Percentiles rank a stretch among this genome's conserved stretches.
Evolutionary conservation across 2,329 filamentous ascomycete genomes (phyloP).

Genomic region (Trichophyton benhamiae): DNA sequence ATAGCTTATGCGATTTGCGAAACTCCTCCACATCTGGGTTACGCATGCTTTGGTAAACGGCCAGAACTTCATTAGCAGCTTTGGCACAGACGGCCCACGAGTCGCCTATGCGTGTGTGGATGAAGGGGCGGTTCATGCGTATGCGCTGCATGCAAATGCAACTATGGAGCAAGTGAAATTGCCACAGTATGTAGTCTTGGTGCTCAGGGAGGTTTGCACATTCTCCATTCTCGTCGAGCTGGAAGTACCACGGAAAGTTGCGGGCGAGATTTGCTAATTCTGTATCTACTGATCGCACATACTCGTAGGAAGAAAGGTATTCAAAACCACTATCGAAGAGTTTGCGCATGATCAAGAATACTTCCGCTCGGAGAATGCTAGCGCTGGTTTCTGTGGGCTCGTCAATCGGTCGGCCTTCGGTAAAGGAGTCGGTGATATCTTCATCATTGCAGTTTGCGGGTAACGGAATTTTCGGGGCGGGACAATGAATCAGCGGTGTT

Average conservation of each 20-base stretch:
- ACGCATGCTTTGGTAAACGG: conserved; percentile 17
- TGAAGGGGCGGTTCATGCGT: conserved; percentile 19
- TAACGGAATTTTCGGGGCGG: conserved; percentile 16
- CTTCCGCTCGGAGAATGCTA: conserved; percentile 14
- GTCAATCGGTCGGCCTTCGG: conserved; percentile 13
- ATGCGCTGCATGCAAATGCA: conserved; percentile 20
- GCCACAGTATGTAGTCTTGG: conserved; percentile 17
- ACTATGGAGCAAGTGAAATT: conserved; percentile 18
- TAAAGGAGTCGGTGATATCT: conserved; percentile 15
- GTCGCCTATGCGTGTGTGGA: conserved; percentile 15
- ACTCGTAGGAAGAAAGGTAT: conserved; percentile 16
- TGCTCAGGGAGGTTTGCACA: conserved; percentile 10
- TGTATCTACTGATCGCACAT: conserved; percentile 16
- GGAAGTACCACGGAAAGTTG: conserved; percentile 19
- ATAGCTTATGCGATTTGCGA: conserved; percentile 16
- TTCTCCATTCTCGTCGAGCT: conserved; percentile 10
- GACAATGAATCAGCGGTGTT: conserved; percentile 18
- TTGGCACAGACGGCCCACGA: conserved; percentile 17
- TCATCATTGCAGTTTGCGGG: conserved; percentile 19
- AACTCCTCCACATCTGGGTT: conserved; percentile 14
- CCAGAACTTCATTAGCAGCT: conserved; percentile 18
- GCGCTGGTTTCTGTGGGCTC: conserved; percentile 17
- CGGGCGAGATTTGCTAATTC: conserved; percentile 15
- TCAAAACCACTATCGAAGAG: conserved; percentile 14
- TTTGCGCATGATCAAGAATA: conserved; percentile 16